Base-by-base conservation (phyloP, 2,329 filamentous ascomycete genomes). In the Cytospora paraplurivora region DNA sequence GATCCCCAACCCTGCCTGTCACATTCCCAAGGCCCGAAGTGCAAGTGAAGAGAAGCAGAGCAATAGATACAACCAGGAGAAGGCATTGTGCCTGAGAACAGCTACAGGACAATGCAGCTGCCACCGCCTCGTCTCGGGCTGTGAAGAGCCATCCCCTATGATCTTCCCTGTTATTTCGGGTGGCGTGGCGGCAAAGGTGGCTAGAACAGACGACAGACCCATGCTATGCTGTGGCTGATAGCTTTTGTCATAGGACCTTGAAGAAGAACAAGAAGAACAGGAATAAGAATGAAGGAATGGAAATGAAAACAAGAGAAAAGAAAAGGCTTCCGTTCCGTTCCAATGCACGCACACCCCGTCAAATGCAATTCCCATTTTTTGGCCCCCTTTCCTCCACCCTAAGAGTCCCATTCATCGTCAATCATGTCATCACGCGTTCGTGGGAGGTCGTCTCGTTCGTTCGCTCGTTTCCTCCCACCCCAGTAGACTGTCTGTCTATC, bases 61-160 rank as follows among this genome's bases (percentile, higher is more conserved):
- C 11, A 37, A n/a, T 37, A 52, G 12, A 41, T 49, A 49, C 41
- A 49, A n/a, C 11, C 27, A 52, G 11, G 11, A 38, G 19, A 27
- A 15, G 37, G 15, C 55, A 49, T 55, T 55, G 53, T 61, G 51
- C 58, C 37, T 54, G 19, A 19, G 37, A 61, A 41, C 59, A 63
- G 47, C 55, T 50, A 59, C 61, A 54, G 61, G 57, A 63, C 56
- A 59, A 27, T 27, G 2, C 27, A 63, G 49, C 59, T 49, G 61
- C 55, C 53, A 54, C 54, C 61, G 61, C 56, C n/a, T n/a, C n/a
- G 33, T 50, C 50, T 38, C 50, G 50, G 49, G 56, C 38, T 50
- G 27, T 47, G 32, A 34, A 38, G 19, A 41, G 51, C 47, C 44
- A 37, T 62, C n/a, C 32, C 54, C 53, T 38, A 33, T 50, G 54